Evolutionary conservation across 768 basidiomycete species (phyloP), one percentile per base, ranked within the genome.

Genomic region (Phanerodontia chrysosporium): DNA sequence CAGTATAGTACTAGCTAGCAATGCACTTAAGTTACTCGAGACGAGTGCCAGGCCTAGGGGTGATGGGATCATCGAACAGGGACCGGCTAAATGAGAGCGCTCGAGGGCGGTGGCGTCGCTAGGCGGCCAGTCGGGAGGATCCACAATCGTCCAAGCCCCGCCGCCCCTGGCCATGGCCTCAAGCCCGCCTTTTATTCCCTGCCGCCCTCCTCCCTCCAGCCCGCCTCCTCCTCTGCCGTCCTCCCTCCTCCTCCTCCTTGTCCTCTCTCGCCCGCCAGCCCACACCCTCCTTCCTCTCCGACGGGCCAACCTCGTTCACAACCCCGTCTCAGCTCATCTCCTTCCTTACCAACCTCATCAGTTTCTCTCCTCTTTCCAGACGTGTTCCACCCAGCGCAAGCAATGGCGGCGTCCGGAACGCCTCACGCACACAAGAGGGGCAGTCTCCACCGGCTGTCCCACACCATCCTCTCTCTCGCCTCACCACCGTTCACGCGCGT

Each of bases 391-490:
- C 18, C 9, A 18, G 39, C 18, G 9, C 39, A 42, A 42, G 39
- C 49, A 52, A 62, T 59, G 61, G 54, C 39, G 39, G 39, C 58
- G 49, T 55, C 57, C 46, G 51, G 32, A 25, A 59, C 58, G 49
- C 27, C 64, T 35, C 21, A 51, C 30, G 29, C 24, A 21, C 45
- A 51, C 57, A 58, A 58, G 45, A 54, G 57, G 46, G 63, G 58
- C 51, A 64, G 55, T 51, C 57, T 61, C 53, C 63, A 65, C 45
- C 63, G 67, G 2, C 60, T 68, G 53, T 70, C 69, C 6, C 52
- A 53, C 27, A 63, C 64, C 27, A 65, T 68, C 32, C 57, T 70
- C 18, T 64, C 64, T 29, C 63, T 68, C 29, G 62, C 67, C 21
- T 62, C 66, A 24, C 55, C 65, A 14, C 49, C 52, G 14, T 61